A percentile compares a stretch with the other conserved stretches of the same genome.
These are phyloP conservation scores for Metschnikowia dekortorum DNA, from an alignment of 805 yeast genomes.

Conservation along the genomic window DNA sequence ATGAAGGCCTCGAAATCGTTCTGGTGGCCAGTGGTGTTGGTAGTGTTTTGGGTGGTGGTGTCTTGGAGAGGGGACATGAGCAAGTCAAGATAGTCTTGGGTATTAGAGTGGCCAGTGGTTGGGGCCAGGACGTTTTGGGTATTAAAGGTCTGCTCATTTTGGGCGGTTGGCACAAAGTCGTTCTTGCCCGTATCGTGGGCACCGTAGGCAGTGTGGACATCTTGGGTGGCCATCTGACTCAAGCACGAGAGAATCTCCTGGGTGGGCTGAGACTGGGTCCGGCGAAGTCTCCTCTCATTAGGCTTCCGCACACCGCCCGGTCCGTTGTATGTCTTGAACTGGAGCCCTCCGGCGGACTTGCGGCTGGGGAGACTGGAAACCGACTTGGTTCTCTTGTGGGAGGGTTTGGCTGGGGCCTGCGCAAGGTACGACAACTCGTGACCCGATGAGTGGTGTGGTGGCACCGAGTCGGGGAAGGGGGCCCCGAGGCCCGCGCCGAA, in stretches of 20 bases:
- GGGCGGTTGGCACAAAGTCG: too few relatives aligned
- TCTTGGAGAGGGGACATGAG: slow-evolving; percentile 3
- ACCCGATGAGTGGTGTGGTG: slow-evolving; percentile 2
- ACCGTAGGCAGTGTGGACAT: not conserved
- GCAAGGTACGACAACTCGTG: not conserved
- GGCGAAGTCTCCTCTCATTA: slow-evolving; percentile 6
- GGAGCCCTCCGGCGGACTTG: slow-evolving; percentile 21
- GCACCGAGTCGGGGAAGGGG: slow-evolving; percentile 2
- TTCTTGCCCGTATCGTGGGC: too few relatives aligned
- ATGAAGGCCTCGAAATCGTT: slow-evolving; percentile 14
- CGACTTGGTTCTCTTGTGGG: slow-evolving; percentile 27
- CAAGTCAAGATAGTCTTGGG: not conserved
- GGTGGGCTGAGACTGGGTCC: slow-evolving; percentile 9
- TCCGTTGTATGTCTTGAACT: slow-evolving; percentile 29
- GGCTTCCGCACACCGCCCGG: slow-evolving; percentile 21
- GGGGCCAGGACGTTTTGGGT: too few relatives aligned
- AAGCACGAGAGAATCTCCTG: not conserved
- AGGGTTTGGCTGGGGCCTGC: not conserved
- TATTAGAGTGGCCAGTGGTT: too few relatives aligned
- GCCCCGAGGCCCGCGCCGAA: not conserved
- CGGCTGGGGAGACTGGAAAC: slow-evolving; percentile 17
- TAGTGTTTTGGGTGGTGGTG: slow-evolving; percentile 4
- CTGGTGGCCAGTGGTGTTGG: not conserved
- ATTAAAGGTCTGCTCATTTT: too few relatives aligned
- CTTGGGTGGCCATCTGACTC: not conserved